Evolutionary conservation across 495 filamentous ascomycete species (phyloP).

Genomic region (Aspergillus diversus): DNA sequence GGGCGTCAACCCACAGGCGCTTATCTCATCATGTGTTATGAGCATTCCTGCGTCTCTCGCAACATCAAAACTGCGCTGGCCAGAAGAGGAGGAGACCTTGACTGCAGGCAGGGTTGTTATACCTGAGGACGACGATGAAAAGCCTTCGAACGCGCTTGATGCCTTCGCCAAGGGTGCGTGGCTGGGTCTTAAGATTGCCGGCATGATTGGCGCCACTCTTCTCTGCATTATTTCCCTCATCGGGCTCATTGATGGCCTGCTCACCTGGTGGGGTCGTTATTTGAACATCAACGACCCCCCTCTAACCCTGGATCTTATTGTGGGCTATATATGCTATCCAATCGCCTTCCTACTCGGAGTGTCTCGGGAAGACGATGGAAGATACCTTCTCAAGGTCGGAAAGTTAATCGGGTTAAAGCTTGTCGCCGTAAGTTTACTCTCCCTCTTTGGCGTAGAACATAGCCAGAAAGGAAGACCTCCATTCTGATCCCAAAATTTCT

Average conservation of each 20-base stretch:
- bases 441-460: neutral
- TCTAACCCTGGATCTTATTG: conserved; percentile 74
- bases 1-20: conserved; percentile 78
- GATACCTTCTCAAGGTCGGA: conserved; percentile 65
- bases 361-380: conserved; percentile 61
- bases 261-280: conserved; percentile 90
- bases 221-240: conserved; percentile 87
- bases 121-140: conserved; percentile 70
- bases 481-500: conserved; percentile 6
- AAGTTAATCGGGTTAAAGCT: conserved; percentile 83
- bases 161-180: conserved; percentile 87
- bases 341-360: conserved; percentile 87
- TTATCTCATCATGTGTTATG: conserved; percentile 91
- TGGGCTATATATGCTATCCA: conserved; percentile 84
- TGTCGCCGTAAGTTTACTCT: conserved; percentile 57
- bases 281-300: conserved; percentile 69
- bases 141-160: conserved; percentile 76
- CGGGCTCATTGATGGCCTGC: conserved; percentile 72
- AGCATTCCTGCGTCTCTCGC: conserved; percentile 87
- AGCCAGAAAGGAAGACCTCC: conserved; percentile 6
- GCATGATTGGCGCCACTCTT: conserved; percentile 78
- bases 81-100: conserved; percentile 82
- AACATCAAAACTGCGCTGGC: conserved; percentile 83
- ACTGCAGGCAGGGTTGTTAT: conserved; percentile 78
- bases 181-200: conserved; percentile 86